A percentile compares a stretch with the other conserved stretches of the same genome.
Conservation (phyloP, 208 protist genomes). For the Hexamita inflata region DNA sequence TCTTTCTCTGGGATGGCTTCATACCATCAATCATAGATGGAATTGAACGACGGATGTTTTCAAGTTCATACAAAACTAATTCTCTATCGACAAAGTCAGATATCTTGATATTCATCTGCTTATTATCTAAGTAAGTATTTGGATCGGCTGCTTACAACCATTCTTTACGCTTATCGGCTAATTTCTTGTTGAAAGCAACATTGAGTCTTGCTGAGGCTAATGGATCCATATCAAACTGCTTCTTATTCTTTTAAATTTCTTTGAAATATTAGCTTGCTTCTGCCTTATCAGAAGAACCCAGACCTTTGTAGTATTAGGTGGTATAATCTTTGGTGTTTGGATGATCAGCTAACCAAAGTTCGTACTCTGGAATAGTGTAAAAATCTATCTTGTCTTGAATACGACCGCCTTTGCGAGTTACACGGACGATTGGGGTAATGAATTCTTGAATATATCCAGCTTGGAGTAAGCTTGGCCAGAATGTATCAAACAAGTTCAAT, state of each 20-base stretch:
- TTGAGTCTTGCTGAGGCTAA: slow-evolving; percentile 76
- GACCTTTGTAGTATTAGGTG: slow-evolving; percentile 93
- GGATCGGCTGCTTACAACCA: slow-evolving; percentile 61
- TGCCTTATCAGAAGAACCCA: slow-evolving; percentile 46
- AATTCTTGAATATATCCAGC: slow-evolving; percentile 95
- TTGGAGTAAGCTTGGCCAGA: slow-evolving; percentile 90
- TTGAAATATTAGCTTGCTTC: slow-evolving; percentile 98
- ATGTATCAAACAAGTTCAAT: slow-evolving; percentile 96
- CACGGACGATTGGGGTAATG: slow-evolving; percentile 98
- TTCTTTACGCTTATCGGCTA: slow-evolving; percentile 88
- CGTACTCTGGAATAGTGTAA: slow-evolving; percentile 94
- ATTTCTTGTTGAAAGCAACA: slow-evolving; percentile 90
- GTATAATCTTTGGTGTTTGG: slow-evolving; percentile 65
- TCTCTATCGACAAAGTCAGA: slow-evolving; percentile 59
- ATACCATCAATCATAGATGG: slow-evolving; percentile 87
- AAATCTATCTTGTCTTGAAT: slow-evolving; percentile 66
- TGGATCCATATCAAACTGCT: slow-evolving; percentile 69
- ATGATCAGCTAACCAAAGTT: slow-evolving; percentile 68
- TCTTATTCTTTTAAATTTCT: slow-evolving; percentile 79
- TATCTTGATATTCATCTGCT: slow-evolving; percentile 26
- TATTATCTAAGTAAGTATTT: slow-evolving; percentile 48
- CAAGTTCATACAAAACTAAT: slow-evolving; percentile 93
- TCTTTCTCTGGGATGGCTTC: slow-evolving; percentile 97
- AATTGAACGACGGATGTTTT: slow-evolving; percentile 70
- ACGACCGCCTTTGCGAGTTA: slow-evolving; percentile 50